Evolutionary conservation across 805 yeast species (phyloP).

Genomic region (Saccharomycopsis fibuligera): DNA sequence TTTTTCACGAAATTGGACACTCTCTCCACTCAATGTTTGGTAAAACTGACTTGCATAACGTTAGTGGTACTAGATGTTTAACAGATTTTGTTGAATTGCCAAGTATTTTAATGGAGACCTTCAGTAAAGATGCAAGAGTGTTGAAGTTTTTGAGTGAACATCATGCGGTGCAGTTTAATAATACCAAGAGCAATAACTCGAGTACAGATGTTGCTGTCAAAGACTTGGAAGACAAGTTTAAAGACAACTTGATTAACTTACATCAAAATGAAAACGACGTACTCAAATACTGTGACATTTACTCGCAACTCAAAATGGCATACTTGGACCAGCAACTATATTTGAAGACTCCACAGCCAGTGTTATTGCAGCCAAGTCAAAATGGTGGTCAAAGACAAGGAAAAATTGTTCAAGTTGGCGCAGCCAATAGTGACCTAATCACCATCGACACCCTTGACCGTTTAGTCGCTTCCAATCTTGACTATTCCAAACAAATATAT

Average conservation of each 20-base stretch:
- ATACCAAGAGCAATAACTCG: background rate
- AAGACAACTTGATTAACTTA: constrained; percentile 11
- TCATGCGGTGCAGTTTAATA: constrained; percentile 30
- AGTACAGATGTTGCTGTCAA: background rate
- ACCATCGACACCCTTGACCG: constrained; percentile 16
- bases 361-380: background rate
- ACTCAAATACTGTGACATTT: constrained; percentile 66
- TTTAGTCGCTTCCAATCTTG: constrained; percentile 8
- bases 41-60: constrained; percentile 80
- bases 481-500: constrained; percentile 36
- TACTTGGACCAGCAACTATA: constrained; percentile 80
- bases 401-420: constrained; percentile 1
- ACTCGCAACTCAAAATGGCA: constrained; percentile 87
- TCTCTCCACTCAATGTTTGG: constrained; percentile 98
- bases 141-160: constrained; percentile 68
- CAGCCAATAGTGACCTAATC: constrained; percentile 12
- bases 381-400: background rate
- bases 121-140: constrained; percentile 77
- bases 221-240: constrained; percentile 4
- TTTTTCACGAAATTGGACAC: constrained; percentile 98
- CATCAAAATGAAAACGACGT: constrained; percentile 46
- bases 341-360: constrained; percentile 28
- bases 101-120: constrained; percentile 91
- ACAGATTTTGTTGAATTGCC: constrained; percentile 97
- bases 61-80: constrained; percentile 90